Percentiles rank a stretch among this genome's conserved stretches.
phyloP scores from a whole-genome alignment of 2,329 filamentous ascomycete genomes.

The Tolypocladium paradoxum region DNA sequence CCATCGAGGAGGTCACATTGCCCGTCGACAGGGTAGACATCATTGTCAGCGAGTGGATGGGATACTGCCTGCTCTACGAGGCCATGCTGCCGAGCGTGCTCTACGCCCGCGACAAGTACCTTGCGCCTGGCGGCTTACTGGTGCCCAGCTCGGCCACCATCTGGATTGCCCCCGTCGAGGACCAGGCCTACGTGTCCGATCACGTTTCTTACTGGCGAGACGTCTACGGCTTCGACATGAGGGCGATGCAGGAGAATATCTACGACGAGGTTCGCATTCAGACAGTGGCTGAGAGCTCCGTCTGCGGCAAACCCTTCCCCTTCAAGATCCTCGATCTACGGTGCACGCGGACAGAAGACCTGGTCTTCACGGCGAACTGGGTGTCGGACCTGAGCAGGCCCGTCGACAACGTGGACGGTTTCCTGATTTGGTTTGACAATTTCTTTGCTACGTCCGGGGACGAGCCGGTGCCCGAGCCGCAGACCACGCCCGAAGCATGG shows the following conservation, averaged over 20 bases:
- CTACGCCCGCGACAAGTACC: conserved; percentile 77
- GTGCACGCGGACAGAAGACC: conserved; percentile 57
- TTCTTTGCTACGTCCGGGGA: conserved; percentile 64
- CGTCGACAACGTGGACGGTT: conserved; percentile 68
- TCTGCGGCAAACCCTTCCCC: conserved; percentile 49
- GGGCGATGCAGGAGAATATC: conserved; percentile 73
- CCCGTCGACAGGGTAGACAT: conserved; percentile 79
- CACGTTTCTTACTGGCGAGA: conserved; percentile 80
- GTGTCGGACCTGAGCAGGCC: conserved; percentile 48
- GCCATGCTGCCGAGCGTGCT: conserved; percentile 93
- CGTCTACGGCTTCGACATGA: conserved; percentile 93
- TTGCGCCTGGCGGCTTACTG: conserved; percentile 69
- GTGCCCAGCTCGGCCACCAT: conserved; percentile 79
- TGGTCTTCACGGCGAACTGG: conserved; percentile 65
- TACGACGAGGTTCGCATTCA: conserved; percentile 75
- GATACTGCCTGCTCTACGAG: conserved; percentile 86
- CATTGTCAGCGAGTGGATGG: conserved; percentile 98
- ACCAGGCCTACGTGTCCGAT: conserved; percentile 66
- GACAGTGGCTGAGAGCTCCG: conserved; percentile 49
- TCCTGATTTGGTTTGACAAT: conserved; percentile 87
- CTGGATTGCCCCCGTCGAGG: conserved; percentile 69
- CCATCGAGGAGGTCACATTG: conserved; percentile 75
- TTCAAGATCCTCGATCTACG: conserved; percentile 73
- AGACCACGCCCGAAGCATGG: conserved; percentile 54
- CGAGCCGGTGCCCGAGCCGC: conserved; percentile 35